A percentile compares a stretch with the other conserved stretches of the same genome.
Evolutionary conservation across 495 filamentous ascomycete species (phyloP).

Genomic region (Penicilliopsis zonata): DNA sequence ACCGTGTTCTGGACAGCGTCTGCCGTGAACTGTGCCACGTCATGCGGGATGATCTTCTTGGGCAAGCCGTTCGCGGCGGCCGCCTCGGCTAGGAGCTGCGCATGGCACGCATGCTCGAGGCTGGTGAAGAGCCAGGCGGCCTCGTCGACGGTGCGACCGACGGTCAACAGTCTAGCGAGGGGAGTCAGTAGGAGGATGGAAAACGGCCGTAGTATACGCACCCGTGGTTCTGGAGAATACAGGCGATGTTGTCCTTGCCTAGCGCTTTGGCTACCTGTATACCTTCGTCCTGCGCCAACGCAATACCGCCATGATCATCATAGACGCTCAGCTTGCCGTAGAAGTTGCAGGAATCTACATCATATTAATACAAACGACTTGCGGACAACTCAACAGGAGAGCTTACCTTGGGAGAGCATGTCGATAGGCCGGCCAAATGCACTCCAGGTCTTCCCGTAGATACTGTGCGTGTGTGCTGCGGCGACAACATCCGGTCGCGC

Average conservation of each 20-base stretch:
- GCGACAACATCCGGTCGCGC: conserved; percentile 38
- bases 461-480: conserved; percentile 36
- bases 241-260: conserved; percentile 48
- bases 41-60: conserved; percentile 37
- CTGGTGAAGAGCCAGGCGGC: conserved; percentile 57
- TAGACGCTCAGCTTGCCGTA: conserved; percentile 40
- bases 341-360: conserved; percentile 46
- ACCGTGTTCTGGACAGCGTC: conserved; percentile 28
- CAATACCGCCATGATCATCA: conserved; percentile 41
- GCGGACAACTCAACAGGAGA: neutral
- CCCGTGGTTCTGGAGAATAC: conserved; percentile 59
- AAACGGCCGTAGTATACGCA: conserved; percentile 13
- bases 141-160: conserved; percentile 52
- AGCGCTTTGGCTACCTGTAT: conserved; percentile 44
- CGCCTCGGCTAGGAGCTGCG: conserved; percentile 53
- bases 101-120: conserved; percentile 53
- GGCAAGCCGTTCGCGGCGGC: conserved; percentile 44
- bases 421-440: conserved; percentile 35
- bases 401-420: conserved; percentile 36
- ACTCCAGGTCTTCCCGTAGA: conserved; percentile 35
- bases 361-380: conserved; percentile 6
- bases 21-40: conserved; percentile 28
- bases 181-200: neutral
- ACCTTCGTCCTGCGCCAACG: conserved; percentile 51
- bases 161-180: conserved; percentile 23